Conservation (phyloP, 2,329 filamentous ascomycete species). For the Botrytis squamosa region DNA sequence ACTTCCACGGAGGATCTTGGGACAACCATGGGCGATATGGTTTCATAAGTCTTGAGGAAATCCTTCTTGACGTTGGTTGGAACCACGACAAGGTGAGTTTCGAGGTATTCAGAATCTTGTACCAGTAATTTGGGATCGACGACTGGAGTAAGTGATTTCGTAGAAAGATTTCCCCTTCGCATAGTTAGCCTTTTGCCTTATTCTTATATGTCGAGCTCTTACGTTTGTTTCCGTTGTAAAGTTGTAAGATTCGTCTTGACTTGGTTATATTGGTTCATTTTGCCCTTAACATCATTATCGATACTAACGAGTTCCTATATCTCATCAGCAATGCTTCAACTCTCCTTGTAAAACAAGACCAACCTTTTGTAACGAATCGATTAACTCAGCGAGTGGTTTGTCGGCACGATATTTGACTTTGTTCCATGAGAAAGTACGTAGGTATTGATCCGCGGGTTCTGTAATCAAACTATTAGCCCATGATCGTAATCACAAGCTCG, state of each 20-base stretch:
- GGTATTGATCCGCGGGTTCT: conserved; percentile 96
- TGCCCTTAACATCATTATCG: conserved; percentile 93
- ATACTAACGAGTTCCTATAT: conserved; percentile 79
- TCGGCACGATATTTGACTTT: conserved; percentile 96
- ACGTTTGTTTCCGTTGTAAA: conserved; percentile 87
- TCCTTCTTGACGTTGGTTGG: conserved; percentile 79
- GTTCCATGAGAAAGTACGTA: conserved; percentile 91
- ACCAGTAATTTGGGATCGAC: conserved; percentile 78
- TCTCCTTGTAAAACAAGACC: neutral
- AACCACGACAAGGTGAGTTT: conserved; percentile 91
- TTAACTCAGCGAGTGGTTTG: conserved; percentile 81
- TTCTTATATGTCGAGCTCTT: conserved; percentile 37
- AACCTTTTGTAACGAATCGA: conserved; percentile 86
- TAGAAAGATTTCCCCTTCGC: conserved; percentile 81
- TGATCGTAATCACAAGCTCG: neutral
- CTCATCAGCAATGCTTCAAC: neutral
- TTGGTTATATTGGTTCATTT: conserved; percentile 91
- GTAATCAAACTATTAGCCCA: conserved; percentile 25
- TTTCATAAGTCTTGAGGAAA: conserved; percentile 87
- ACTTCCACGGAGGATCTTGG: conserved; percentile 81
- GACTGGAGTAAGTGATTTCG: conserved; percentile 87
- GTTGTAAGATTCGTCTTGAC: conserved; percentile 81
- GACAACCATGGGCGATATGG: conserved; percentile 85
- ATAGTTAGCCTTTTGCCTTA: conserved; percentile 25
- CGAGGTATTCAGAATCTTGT: conserved; percentile 91